Evolutionary conservation across 2,329 filamentous ascomycete genomes (phyloP), one percentile per base, ranked within the genome.

Genomic region (Aphanocladium album): DNA sequence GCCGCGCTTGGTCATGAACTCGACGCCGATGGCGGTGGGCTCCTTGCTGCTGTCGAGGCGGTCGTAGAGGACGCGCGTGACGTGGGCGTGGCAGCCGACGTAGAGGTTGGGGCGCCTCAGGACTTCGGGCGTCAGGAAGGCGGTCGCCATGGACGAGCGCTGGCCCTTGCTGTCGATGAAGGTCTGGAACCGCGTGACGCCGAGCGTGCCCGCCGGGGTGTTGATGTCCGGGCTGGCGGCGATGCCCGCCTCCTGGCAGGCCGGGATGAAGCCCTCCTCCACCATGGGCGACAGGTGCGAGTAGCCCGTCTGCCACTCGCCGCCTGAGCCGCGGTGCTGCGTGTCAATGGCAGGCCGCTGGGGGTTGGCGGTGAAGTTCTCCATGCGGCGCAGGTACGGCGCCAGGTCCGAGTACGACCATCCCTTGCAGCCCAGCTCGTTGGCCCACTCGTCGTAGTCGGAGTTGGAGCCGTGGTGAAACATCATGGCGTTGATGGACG

Each of bases 401-500:
- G 64, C 65, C 33, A 67, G 60, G 37, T 67, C 65, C 14, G 57
- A 39, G 55, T 67, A 66, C 23, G 60, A 49, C 63, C 65, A 67
- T 37, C 63, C 64, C 35, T 50, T 35, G 63, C 65, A 67, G 23
- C 65, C 65, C 17, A 60, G 51, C 11, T 59, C 43, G 2, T 55
- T 57, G 23, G 47, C 59, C 65, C 65, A 65, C 41, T 67, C 64
- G 54, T 67, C 60, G 53, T 65, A 65, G 54, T 67, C 65, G 4
- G 64, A 67, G 16, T 62, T 55, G 35, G 63, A 62, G 49, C 64
- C 64, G 55, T 66, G 64, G 53, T 67, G 65, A 41, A 64, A 66
- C 51, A 65, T 67, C 64, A 69, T 68, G 59, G 67, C 65, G 53
- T 69, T 69, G 45, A 69, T 62, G 17, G 62, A 64, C 0, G 65